Evolutionary conservation across 2,329 filamentous ascomycete species (phyloP).

Genomic region (Lasiodiplodia theobromae): DNA sequence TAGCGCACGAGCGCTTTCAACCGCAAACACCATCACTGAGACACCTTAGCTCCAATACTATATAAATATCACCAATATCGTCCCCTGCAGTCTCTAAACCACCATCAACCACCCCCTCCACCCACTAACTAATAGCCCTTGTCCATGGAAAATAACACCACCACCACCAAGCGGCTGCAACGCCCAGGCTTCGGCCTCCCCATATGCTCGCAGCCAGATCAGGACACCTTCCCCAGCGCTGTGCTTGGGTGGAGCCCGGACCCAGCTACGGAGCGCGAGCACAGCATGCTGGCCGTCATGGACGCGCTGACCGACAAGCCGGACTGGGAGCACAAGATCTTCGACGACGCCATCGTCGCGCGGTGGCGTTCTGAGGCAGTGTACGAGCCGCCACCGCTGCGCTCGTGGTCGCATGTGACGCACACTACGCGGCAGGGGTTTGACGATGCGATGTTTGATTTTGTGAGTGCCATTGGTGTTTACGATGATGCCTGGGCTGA

Average conservation of each 20-base stretch:
- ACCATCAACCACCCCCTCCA: not conserved
- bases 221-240: slow-evolving; percentile 43
- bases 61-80: not conserved
- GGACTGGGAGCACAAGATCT: slow-evolving; percentile 51
- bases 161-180: not conserved
- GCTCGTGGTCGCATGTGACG: not conserved
- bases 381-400: not conserved
- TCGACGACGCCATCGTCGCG: slow-evolving; percentile 41
- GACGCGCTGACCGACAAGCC: slow-evolving; percentile 50
- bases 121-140: too few relatives aligned
- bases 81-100: not conserved
- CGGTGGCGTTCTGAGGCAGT: slow-evolving; percentile 43
- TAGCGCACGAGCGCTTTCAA: not conserved
- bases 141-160: not conserved
- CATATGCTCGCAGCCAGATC: slow-evolving; percentile 35
- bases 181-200: slow-evolving; percentile 44
- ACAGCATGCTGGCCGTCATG: slow-evolving; percentile 49
- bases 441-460: slow-evolving; percentile 30
- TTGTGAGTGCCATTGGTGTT: not conserved
- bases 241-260: slow-evolving; percentile 44
- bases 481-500: not conserved
- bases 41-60: not conserved
- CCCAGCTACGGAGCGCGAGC: slow-evolving; percentile 46
- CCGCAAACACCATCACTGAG: not conserved
- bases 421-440: slow-evolving; percentile 28